Base-by-base conservation (phyloP, 176 grass and related monocot genomes). In the Panicum miliaceum region DNA sequence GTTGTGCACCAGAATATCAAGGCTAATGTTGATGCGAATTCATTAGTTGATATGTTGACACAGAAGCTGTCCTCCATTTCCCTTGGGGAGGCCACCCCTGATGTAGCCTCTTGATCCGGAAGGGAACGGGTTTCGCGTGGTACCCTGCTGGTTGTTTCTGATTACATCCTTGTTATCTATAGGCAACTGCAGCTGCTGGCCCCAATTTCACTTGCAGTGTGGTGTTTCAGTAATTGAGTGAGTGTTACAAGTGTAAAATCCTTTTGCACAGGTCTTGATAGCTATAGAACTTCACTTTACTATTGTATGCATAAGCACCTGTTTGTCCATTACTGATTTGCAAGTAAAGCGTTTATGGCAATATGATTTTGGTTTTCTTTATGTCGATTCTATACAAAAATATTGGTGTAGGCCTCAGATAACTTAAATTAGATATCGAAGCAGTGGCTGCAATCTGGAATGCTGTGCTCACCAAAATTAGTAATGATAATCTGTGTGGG, bases 21-120 rank as follows among this genome's bases (percentile, higher is more conserved):
- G 20, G 37, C 50, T 73, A 79, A 50, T 64, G 65, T 42, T 11
- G 57, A 45, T 29, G 15, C 20, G 0, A 85, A 56, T 74, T 53
- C 65, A 35, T 51, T 79, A 7, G 27, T 82, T 29, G 50, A 87
- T 1, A 48, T 79, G 29, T 23, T 86, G 41, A 83, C 60, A n/a
- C 74, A 74, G 42, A 90, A 86, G 59, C n/a, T 90, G 19, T 82
- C 79, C 29, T 73, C 79, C 32, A 42, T 90, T 43, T 73, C 88
- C 38, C 47, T 90, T 2, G 67, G 56, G 23, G 76, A 84, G 51
- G n/a, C 40, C n/a, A 65, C 50, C 15, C n/a, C 74, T 7, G 41
- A 68, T 38, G 35, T 79, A 58, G 10, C 37, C 9, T 27, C 74
- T 58, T 82, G 85, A 75, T 57, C 47, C 41, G 16, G 36, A 22